A percentile compares a stretch with the other conserved stretches of the same genome.
Conservation (phyloP, 2,329 filamentous ascomycete species). For the Pseudogymnoascus sp. region DNA sequence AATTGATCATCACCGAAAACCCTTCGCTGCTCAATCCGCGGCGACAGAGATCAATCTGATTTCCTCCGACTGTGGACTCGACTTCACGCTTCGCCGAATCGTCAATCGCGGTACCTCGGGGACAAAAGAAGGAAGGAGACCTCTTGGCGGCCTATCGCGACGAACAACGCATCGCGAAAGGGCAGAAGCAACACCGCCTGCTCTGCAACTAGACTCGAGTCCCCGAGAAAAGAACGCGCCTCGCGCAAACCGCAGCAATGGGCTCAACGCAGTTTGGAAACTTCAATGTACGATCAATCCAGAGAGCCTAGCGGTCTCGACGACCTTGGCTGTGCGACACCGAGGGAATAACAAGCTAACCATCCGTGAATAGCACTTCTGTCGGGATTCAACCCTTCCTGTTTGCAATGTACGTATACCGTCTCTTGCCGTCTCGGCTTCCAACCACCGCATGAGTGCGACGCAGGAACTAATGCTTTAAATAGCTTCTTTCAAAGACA, state of each 20-base stretch:
- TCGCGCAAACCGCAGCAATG: conserved; percentile 28
- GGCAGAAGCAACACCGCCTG: conserved; percentile 2
- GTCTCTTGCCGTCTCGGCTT: background rate
- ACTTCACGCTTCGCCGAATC: background rate
- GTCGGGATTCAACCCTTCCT: conserved; percentile 74
- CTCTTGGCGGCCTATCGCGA: conserved; percentile 5
- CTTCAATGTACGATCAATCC: conserved; percentile 42
- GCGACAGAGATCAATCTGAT: background rate
- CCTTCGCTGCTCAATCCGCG: background rate
- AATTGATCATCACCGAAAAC: conserved; percentile 3
- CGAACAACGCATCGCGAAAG: conserved; percentile 7
- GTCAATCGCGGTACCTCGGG: background rate
- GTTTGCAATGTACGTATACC: conserved; percentile 68
- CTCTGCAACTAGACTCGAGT: conserved; percentile 5
- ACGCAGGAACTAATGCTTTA: background rate
- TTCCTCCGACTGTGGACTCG: background rate
- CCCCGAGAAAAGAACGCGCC: background rate
- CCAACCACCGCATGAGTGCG: background rate
- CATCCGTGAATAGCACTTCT: conserved; percentile 57
- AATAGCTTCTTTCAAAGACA: conserved; percentile 55
- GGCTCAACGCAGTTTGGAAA: conserved; percentile 51
- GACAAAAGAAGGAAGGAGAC: background rate
- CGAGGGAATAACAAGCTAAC: conserved; percentile 1
- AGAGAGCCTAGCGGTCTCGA: background rate
- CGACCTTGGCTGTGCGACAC: conserved; percentile 1